A percentile compares a stretch with the other conserved stretches of the same genome.
phyloP scores from a whole-genome alignment of 805 yeast species.

The Sporopachydermia lactativora region DNA sequence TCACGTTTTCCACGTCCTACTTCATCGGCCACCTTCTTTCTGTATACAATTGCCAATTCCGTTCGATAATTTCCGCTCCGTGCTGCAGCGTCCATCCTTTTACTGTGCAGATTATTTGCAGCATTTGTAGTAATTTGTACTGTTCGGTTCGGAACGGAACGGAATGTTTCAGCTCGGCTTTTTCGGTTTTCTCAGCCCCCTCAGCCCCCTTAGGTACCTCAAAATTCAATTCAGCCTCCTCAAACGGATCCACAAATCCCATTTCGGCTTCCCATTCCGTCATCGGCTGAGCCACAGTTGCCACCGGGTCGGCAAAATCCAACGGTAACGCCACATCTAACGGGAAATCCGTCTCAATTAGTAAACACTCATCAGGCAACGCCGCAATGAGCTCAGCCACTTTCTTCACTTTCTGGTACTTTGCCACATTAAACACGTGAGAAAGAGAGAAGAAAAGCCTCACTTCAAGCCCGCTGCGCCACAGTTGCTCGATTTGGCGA shows the following conservation, averaged over 20 bases:
- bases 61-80: constrained; percentile 2
- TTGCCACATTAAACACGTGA: constrained; percentile 27
- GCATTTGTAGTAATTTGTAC: constrained; percentile 7
- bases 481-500: constrained; percentile 4
- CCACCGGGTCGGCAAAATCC: not conserved
- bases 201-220: no score
- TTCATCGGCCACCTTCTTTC: not conserved
- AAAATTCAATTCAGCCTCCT: no score
- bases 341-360: constrained; percentile 41
- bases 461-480: constrained; percentile 8
- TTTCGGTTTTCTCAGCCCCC: no score
- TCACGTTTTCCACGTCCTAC: no score
- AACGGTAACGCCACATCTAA: constrained; percentile 8
- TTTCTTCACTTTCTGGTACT: constrained; percentile 10
- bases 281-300: not conserved
- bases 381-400: constrained; percentile 14
- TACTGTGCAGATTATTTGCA: constrained; percentile 6
- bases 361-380: constrained; percentile 23
- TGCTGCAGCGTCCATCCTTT: constrained; percentile 10
- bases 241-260: not conserved
- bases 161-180: no score
- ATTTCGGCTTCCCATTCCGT: not conserved
- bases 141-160: no score
- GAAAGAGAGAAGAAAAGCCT: constrained; percentile 40
- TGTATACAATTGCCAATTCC: not conserved